Base-by-base conservation (phyloP, 116 monocot species). In the Dioscorea cayenensis region DNA sequence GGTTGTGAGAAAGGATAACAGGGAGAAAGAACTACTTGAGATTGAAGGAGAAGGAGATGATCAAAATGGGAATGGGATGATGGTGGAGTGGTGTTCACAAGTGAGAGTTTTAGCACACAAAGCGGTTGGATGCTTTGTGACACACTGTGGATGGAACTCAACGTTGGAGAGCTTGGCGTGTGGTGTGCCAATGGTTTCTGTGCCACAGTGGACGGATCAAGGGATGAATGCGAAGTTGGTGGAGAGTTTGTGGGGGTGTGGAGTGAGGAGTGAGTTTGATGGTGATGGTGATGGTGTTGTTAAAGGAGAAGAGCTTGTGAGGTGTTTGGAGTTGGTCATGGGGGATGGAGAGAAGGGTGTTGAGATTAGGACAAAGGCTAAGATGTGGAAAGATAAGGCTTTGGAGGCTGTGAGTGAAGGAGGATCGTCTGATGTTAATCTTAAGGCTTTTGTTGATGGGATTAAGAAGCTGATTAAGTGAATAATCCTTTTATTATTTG, bases 81-180 rank as follows among this genome's bases (percentile, higher is more conserved):
- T 75, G 50, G 80, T 75, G 67, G 71, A 71, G 66, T 80, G 80
- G 80, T 80, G 80, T 61, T 38, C 65, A 18, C 75, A 80, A 75
- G 23, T 59, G 66, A 50, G 36, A 27, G 80, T 80, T 49, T 49
- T 80, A 66, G 36, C 61, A 3, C 80, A 80, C 65, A 14, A 19
- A 0, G 19, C 83, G 35, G 76, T 83, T 37, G 79, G 79, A 18
- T 83, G 83, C 74, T 84, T 87, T 75, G 81, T 87, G 35, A 87
- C 79, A 27, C 87, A 87, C 64, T 78, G 87, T 64, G 84, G 87
- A 4, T 88, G 84, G 88, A 82, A 84, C 76, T 79, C 79, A 6
- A 65, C 68, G 37, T 8, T 75, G 66, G 88, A 84, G 72, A 72
- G 66, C 38, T 14, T 81, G 62, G 62, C 43, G 9, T 29, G 18